Evolutionary conservation across 768 basidiomycete genomes (phyloP).

Genomic region (Cystobasidium onofrii): DNA sequence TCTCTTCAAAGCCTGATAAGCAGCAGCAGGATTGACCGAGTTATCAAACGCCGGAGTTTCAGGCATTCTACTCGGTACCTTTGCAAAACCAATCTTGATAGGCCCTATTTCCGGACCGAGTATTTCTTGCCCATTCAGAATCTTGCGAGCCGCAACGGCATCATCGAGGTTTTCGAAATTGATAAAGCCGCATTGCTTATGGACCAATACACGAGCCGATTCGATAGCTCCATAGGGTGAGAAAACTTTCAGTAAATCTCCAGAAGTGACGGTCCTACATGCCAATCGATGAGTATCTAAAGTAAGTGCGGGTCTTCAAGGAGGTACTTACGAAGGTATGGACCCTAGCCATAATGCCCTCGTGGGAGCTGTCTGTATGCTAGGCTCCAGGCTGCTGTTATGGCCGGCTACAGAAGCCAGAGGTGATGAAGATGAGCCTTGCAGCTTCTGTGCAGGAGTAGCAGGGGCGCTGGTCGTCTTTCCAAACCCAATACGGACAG

Average conservation of each 20-base stretch:
- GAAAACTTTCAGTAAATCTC: conserved; percentile 88
- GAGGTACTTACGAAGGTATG: conserved; percentile 59
- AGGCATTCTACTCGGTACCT: conserved; percentile 71
- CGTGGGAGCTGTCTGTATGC: conserved; percentile 82
- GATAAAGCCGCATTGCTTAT: conserved; percentile 87
- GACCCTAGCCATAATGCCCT: conserved; percentile 96
- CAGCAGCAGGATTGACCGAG: conserved; percentile 50
- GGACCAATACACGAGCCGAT: conserved; percentile 86
- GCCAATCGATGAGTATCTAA: no score
- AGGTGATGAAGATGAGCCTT: background rate
- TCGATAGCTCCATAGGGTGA: conserved; percentile 97
- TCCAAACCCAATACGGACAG: conserved; percentile 90
- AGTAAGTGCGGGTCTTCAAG: no score
- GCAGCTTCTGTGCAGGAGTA: conserved; percentile 65
- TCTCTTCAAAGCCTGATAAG: conserved; percentile 74
- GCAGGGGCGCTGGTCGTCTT: conserved; percentile 95
- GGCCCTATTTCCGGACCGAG: conserved; percentile 93
- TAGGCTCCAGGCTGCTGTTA: background rate
- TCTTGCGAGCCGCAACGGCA: conserved; percentile 88
- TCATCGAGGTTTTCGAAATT: conserved; percentile 97
- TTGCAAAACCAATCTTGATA: conserved; percentile 87
- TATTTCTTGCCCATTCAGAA: conserved; percentile 89
- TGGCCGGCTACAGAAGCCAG: background rate
- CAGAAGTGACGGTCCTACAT: conserved; percentile 59
- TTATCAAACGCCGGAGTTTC: conserved; percentile 52